phyloP scores from a whole-genome alignment of 2,329 filamentous ascomycete genomes.

The Monosporascus cannonballus region DNA sequence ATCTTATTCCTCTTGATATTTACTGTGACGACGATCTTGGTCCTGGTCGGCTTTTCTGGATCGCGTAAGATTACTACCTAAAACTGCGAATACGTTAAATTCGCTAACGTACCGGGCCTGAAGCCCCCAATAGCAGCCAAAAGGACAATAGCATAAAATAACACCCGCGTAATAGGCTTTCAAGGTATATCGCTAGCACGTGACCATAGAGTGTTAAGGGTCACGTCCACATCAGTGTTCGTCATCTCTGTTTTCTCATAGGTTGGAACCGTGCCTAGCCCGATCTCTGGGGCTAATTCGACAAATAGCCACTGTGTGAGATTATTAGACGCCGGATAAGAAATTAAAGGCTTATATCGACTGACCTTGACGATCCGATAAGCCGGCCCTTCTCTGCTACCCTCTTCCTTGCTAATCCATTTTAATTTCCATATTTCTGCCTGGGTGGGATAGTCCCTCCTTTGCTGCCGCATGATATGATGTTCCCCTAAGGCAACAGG shows the following conservation, averaged over 20 bases:
- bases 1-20: neutral
- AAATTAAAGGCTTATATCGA: neutral
- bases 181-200: neutral
- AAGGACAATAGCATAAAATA: neutral
- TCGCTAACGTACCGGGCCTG: neutral
- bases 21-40: neutral
- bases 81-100: neutral
- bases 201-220: neutral
- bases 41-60: neutral
- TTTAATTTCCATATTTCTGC: neutral
- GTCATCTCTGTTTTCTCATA: neutral
- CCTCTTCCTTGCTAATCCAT: neutral
- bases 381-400: neutral
- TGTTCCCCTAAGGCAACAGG: constrained; percentile 1
- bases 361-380: neutral
- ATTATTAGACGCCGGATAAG: neutral
- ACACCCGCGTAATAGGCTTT: neutral
- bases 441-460: neutral
- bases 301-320: constrained; percentile 3
- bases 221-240: neutral
- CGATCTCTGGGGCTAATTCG: neutral
- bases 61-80: neutral
- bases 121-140: neutral
- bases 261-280: neutral
- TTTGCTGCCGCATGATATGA: neutral